Evolutionary conservation across 306 rosid species (phyloP).

Genomic region (Oxytropis ochrocephala): DNA sequence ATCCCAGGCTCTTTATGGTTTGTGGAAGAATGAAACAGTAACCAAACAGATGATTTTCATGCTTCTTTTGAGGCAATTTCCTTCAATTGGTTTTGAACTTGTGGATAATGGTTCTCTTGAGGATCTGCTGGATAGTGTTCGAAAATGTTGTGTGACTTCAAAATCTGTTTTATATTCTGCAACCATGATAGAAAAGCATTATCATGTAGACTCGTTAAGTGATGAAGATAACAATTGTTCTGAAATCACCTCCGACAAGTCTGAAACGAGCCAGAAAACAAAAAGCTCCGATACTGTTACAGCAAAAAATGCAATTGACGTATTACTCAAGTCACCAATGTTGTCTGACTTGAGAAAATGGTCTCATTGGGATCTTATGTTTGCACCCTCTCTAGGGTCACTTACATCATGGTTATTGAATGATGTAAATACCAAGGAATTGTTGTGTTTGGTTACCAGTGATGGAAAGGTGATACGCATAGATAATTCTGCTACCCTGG

Average conservation of each 20-base stretch:
- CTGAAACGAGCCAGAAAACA: slow-evolving; percentile 22
- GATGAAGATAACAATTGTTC: slow-evolving; percentile 28
- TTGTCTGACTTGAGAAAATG: slow-evolving; percentile 75
- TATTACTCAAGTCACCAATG: slow-evolving; percentile 70
- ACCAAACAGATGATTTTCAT: slow-evolving; percentile 46
- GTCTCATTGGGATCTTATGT: slow-evolving; percentile 87
- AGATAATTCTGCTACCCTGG: slow-evolving; percentile 66
- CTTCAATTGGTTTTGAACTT: slow-evolving; percentile 53
- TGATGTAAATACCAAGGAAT: slow-evolving; percentile 55
- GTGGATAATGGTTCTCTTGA: slow-evolving; percentile 44
- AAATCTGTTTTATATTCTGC: slow-evolving; percentile 66
- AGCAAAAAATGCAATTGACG: slow-evolving; percentile 55
- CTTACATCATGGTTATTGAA: slow-evolving; percentile 68
- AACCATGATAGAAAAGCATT: slow-evolving; percentile 39
- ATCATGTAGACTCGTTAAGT: slow-evolving; percentile 31
- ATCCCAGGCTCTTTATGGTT: slow-evolving; percentile 65
- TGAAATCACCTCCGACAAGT: slow-evolving; percentile 25
- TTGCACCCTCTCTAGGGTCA: slow-evolving; percentile 86
- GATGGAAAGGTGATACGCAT: slow-evolving; percentile 74
- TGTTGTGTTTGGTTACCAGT: slow-evolving; percentile 73
- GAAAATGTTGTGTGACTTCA: slow-evolving; percentile 34
- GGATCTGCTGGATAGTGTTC: slow-evolving; percentile 44
- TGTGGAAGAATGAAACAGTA: slow-evolving; percentile 50
- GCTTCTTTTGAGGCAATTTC: slow-evolving; percentile 71
- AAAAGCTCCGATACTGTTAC: slow-evolving; percentile 31